phyloP scores from a whole-genome alignment of 1,139 yeast genomes.

The Saccharomyces hybrid region DNA sequence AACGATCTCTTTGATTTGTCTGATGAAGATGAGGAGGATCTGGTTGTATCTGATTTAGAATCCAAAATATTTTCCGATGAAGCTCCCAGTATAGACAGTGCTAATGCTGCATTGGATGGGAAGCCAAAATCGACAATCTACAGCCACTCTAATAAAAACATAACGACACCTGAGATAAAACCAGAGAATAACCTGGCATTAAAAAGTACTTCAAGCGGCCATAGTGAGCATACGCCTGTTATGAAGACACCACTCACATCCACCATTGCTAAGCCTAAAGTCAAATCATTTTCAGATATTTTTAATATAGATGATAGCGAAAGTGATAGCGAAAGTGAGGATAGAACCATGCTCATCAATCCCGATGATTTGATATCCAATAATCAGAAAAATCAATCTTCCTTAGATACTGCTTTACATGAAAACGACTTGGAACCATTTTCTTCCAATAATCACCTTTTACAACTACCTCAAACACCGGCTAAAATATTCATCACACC shows the following conservation, averaged over 20 bases:
- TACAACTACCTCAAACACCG: not conserved
- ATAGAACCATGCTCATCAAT: not conserved
- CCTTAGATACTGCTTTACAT: not conserved
- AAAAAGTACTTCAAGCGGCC: not conserved
- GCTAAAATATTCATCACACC: not conserved
- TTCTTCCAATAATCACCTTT: not conserved
- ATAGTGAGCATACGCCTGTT: not conserved
- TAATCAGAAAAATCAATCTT: not conserved
- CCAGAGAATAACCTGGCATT: not conserved
- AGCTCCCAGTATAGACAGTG: not conserved
- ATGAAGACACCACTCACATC: not conserved
- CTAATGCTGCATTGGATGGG: not conserved
- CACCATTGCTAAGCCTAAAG: not conserved
- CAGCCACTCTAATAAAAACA: not conserved
- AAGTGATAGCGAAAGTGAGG: slow-evolving; percentile 2
- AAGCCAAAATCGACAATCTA: not conserved
- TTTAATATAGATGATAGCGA: slow-evolving; percentile 17
- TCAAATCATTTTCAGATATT: slow-evolving; percentile 16
- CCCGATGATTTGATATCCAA: not conserved
- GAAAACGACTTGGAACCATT: not conserved
- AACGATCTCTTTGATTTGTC: slow-evolving; percentile 24
- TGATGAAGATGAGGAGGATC: slow-evolving; percentile 16
- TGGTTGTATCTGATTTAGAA: not conserved
- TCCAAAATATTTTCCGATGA: not conserved
- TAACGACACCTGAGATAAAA: not conserved